These are phyloP conservation scores for Metrosideros polymorpha DNA, from an alignment of 441 rosid species.

Conservation along the genomic window DNA sequence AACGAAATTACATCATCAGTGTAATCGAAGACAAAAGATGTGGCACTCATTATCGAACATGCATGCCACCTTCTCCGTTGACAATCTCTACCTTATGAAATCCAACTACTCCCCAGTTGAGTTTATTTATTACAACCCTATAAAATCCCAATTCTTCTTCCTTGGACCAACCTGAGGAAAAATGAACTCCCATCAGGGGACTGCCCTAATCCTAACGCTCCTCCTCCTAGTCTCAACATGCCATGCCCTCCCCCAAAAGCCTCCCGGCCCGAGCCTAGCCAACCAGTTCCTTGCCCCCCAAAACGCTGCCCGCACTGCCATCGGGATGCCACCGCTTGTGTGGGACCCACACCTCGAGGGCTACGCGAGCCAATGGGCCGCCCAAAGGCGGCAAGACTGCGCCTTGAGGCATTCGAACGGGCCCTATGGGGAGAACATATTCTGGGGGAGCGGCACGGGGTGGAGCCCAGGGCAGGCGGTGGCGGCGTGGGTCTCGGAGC, in stretches of 20 bases:
- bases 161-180: background rate
- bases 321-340: slow-evolving; percentile 27
- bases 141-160: background rate
- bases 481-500: slow-evolving; percentile 38
- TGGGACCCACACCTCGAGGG: slow-evolving; percentile 34
- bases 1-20: background rate
- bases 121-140: background rate
- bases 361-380: slow-evolving; percentile 44
- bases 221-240: background rate
- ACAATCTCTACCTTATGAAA: slow-evolving; percentile 13
- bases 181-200: background rate
- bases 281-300: slow-evolving; percentile 53
- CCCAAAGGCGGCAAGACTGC: slow-evolving; percentile 43
- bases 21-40: slow-evolving; percentile 6
- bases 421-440: slow-evolving; percentile 55
- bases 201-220: background rate
- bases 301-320: slow-evolving; percentile 27
- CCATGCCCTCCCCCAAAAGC: background rate
- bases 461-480: slow-evolving; percentile 47
- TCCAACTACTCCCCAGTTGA: slow-evolving; percentile 9
- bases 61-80: slow-evolving; percentile 60
- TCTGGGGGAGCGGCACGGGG: slow-evolving; percentile 52
- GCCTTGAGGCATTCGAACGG: slow-evolving; percentile 46
- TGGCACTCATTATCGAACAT: slow-evolving; percentile 84
- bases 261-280: slow-evolving; percentile 12